These are phyloP conservation scores for Myrica gale DNA, from an alignment of 306 rosid species.

Conservation along the genomic window DNA sequence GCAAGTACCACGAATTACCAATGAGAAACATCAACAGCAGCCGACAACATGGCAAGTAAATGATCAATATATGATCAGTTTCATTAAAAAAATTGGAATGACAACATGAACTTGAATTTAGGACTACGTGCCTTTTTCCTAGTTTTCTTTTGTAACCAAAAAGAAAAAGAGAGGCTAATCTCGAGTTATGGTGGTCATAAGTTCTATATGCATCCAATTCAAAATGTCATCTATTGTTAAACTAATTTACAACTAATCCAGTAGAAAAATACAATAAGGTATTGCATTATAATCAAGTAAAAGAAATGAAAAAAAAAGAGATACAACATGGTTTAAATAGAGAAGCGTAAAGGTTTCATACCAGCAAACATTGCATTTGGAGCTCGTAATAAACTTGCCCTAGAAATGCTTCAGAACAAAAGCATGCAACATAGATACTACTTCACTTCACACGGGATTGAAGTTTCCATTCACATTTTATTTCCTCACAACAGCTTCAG, in stretches of 20 bases:
- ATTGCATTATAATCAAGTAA: neutral
- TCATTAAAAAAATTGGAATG: neutral
- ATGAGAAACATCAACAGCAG: constrained; percentile 16
- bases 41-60: constrained; percentile 1
- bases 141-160: neutral
- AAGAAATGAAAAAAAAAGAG: neutral
- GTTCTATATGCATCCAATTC: neutral
- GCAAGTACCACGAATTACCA: constrained; percentile 18
- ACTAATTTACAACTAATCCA: neutral
- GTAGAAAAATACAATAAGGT: neutral
- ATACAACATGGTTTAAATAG: neutral
- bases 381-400: neutral
- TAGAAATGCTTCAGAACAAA: neutral
- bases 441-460: neutral
- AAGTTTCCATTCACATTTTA: neutral
- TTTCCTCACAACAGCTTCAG: neutral
- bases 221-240: neutral
- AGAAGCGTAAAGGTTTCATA: neutral
- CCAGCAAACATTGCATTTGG: neutral
- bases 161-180: neutral
- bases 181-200: neutral
- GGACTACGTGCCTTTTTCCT: neutral
- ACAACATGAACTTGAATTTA: neutral
- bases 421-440: neutral
- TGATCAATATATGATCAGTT: neutral